Evolutionary conservation across 2,329 filamentous ascomycete genomes (phyloP).

Genomic region (Chaetomiaceae sp.): DNA sequence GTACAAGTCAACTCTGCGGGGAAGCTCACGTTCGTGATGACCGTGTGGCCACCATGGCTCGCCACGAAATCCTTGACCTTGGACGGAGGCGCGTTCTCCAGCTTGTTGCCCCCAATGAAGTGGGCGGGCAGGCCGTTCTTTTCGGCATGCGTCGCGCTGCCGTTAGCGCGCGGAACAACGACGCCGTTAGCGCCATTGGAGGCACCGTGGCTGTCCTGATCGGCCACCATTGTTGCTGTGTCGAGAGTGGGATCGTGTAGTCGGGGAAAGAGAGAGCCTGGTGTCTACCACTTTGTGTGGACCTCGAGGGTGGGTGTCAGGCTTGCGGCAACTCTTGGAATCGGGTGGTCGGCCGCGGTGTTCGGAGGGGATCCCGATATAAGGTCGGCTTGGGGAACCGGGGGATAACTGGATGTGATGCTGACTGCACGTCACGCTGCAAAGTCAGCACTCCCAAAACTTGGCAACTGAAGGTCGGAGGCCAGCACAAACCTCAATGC

Average conservation of each 20-base stretch:
- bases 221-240: conserved; percentile 43
- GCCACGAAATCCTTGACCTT: conserved; percentile 96
- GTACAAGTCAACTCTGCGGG: too few relatives aligned
- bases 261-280: background rate
- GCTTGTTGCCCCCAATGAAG: conserved; percentile 92
- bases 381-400: conserved; percentile 4
- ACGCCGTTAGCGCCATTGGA: conserved; percentile 35
- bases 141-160: conserved; percentile 66
- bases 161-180: conserved; percentile 51
- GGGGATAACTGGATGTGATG: conserved; percentile 9
- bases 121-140: conserved; percentile 82
- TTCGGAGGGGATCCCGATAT: conserved; percentile 13
- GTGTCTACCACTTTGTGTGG: conserved; percentile 9
- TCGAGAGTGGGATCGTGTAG: background rate
- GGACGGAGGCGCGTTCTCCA: conserved; percentile 75
- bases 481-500: background rate
- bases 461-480: background rate
- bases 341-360: too few relatives aligned
- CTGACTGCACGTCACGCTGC: conserved; percentile 11
- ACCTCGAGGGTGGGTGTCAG: conserved; percentile 12
- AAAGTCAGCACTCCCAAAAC: conserved; percentile 9
- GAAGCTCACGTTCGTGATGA: conserved; percentile 86
- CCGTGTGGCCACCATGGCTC: conserved; percentile 85
- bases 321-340: background rate
- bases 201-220: too few relatives aligned